A percentile compares a stretch with the other conserved stretches of the same genome.
phyloP scores from a whole-genome alignment of 2,329 filamentous ascomycete genomes.

The Knufia fluminis region DNA sequence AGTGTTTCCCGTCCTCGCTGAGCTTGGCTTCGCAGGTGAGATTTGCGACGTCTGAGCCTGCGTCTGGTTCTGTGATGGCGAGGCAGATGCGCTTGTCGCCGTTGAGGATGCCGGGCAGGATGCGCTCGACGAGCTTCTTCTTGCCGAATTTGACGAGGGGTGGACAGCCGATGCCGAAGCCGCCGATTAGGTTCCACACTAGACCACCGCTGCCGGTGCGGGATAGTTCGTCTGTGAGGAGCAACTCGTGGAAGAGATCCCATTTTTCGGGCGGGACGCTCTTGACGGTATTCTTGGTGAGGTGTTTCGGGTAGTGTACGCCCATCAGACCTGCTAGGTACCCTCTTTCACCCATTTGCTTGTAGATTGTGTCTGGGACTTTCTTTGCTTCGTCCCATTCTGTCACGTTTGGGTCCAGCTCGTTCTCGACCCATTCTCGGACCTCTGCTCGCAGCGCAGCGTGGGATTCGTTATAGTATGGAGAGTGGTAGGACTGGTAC shows the following conservation, averaged over 20 bases:
- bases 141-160: slow-evolving; percentile 87
- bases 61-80: slow-evolving; percentile 94
- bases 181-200: slow-evolving; percentile 93
- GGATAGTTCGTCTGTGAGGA: slow-evolving; percentile 88
- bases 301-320: slow-evolving; percentile 63
- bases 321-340: slow-evolving; percentile 88
- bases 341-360: slow-evolving; percentile 85
- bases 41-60: slow-evolving; percentile 90
- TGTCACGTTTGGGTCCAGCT: slow-evolving; percentile 81
- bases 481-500: slow-evolving; percentile 96
- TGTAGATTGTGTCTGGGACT: slow-evolving; percentile 83
- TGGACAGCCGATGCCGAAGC: slow-evolving; percentile 91
- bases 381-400: slow-evolving; percentile 96
- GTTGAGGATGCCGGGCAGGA: slow-evolving; percentile 75
- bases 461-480: slow-evolving; percentile 93
- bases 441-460: slow-evolving; percentile 83
- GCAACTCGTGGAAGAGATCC: slow-evolving; percentile 97
- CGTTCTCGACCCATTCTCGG: slow-evolving; percentile 80
- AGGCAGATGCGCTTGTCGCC: slow-evolving; percentile 97
- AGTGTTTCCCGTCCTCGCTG: slow-evolving; percentile 92
- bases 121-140: slow-evolving; percentile 73
- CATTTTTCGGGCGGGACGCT: slow-evolving; percentile 79
- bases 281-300: slow-evolving; percentile 62
- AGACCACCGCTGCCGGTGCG: slow-evolving; percentile 82
- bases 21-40: slow-evolving; percentile 92